phyloP scores from a whole-genome alignment of 1,139 yeast species.

The Maudiozyma humilis region DNA sequence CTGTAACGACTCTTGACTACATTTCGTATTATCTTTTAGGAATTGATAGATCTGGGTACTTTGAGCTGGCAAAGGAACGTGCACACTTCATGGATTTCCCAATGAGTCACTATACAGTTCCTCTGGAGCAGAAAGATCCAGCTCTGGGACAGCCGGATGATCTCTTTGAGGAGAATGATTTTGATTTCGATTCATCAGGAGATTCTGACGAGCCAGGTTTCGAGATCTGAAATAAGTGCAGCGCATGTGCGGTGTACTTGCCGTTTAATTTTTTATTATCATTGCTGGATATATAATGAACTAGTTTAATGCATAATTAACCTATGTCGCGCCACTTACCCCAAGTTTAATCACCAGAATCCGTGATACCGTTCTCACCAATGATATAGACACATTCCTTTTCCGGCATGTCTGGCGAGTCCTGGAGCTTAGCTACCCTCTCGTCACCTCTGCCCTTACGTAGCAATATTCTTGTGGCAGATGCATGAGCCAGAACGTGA shows the following conservation, averaged over 20 bases:
- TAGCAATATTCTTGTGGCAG: constrained; percentile 50
- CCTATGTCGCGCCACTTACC: background rate
- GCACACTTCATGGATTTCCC: constrained; percentile 18
- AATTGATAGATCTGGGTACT: constrained; percentile 23
- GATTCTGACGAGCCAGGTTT: background rate
- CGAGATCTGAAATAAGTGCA: background rate
- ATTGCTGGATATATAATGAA: background rate
- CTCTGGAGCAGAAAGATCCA: constrained; percentile 8
- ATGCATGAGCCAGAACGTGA: constrained; percentile 56
- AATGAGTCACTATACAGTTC: constrained; percentile 11
- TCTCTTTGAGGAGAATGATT: background rate
- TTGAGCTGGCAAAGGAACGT: constrained; percentile 18
- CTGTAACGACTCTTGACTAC: constrained; percentile 15
- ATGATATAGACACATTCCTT: constrained; percentile 48
- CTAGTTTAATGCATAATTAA: background rate
- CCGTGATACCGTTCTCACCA: constrained; percentile 46
- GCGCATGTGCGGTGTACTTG: background rate
- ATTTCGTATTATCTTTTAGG: constrained; percentile 23
- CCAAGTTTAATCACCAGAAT: constrained; percentile 32
- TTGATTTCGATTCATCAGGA: background rate
- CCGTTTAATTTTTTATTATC: background rate
- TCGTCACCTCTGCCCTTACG: constrained; percentile 61
- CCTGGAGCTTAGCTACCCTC: constrained; percentile 54
- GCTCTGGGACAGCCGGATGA: background rate
- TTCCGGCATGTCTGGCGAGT: constrained; percentile 58